Conservation (phyloP, 805 yeast genomes). For the Candida anglica region DNA sequence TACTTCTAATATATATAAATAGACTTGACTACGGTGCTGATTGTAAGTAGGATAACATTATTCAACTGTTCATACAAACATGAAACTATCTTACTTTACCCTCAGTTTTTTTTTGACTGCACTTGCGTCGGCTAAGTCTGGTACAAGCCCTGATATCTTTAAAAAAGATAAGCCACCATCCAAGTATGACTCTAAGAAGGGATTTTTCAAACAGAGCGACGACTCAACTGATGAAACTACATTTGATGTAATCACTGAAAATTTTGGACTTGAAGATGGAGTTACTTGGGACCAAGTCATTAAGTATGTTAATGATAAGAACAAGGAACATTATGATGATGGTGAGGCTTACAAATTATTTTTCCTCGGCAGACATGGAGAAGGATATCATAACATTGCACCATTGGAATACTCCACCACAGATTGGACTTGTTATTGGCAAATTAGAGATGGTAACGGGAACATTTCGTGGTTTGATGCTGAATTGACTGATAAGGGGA, state of each 20-base stretch:
- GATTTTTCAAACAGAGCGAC: constrained; percentile 17
- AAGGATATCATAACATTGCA: constrained; percentile 29
- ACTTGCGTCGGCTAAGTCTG: too few relatives aligned
- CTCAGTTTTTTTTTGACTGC: too few relatives aligned
- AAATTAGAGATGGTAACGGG: constrained; percentile 15
- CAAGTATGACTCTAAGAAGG: constrained; percentile 8
- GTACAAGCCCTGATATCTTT: constrained; percentile 2
- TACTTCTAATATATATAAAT: too few relatives aligned
- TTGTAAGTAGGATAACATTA: too few relatives aligned
- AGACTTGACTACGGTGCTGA: too few relatives aligned
- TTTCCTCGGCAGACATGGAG: constrained; percentile 30
- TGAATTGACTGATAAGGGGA: constrained; percentile 19
- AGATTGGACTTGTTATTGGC: constrained; percentile 27
- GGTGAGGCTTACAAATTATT: constrained; percentile 17
- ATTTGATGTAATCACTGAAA: constrained; percentile 9
- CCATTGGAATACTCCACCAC: constrained; percentile 8
- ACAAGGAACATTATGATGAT: constrained; percentile 4
- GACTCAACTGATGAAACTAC: constrained; percentile 9
- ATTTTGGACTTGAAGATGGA: constrained; percentile 19
- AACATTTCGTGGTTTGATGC: constrained; percentile 29
- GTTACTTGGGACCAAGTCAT: constrained; percentile 19
- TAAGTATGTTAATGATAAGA: constrained; percentile 9
- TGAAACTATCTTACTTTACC: too few relatives aligned
- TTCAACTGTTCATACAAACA: too few relatives aligned
- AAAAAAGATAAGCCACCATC: constrained; percentile 1